phyloP scores from a whole-genome alignment of 2,329 filamentous ascomycete genomes.

The Conoideocrella luteorostrata region DNA sequence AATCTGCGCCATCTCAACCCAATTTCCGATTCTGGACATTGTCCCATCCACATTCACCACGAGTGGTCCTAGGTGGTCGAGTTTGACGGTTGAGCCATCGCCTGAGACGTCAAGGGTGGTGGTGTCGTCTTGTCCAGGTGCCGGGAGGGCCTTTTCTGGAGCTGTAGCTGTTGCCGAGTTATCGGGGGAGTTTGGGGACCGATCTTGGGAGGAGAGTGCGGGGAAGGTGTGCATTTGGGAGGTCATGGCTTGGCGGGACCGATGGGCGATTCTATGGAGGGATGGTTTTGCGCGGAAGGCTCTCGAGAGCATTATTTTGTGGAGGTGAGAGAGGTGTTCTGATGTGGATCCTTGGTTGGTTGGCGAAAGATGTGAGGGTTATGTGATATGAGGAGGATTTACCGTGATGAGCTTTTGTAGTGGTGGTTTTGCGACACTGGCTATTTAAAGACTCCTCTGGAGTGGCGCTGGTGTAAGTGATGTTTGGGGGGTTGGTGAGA shows the following conservation, averaged over 20 bases:
- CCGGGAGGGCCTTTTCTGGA: constrained; percentile 18
- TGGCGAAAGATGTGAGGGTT: too few species aligned
- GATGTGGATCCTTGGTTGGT: too few species aligned
- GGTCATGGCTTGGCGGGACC: background rate
- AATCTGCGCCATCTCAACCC: constrained; percentile 62
- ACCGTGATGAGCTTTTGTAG: too few species aligned
- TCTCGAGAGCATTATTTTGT: too few species aligned
- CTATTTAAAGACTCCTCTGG: too few species aligned
- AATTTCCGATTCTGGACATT: constrained; percentile 65
- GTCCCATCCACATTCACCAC: constrained; percentile 70
- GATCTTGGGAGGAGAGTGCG: background rate
- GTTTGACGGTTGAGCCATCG: constrained; percentile 37
- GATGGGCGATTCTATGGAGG: too few species aligned
- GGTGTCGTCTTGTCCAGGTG: constrained; percentile 12
- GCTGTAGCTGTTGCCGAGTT: constrained; percentile 7
- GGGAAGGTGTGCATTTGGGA: background rate
- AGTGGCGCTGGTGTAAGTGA: too few species aligned
- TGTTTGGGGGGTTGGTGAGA: too few species aligned
- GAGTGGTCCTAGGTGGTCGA: constrained; percentile 66
- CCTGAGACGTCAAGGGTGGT: constrained; percentile 27
- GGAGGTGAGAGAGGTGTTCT: background rate
- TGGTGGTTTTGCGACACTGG: too few species aligned
- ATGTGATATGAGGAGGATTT: too few species aligned
- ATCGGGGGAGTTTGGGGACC: background rate
- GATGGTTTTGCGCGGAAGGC: too few species aligned